A percentile compares a stretch with the other conserved stretches of the same genome.
These are phyloP conservation scores for Chlorella sp. DNA, from an alignment of 139 green algal genomes.

Conservation along the genomic window DNA sequence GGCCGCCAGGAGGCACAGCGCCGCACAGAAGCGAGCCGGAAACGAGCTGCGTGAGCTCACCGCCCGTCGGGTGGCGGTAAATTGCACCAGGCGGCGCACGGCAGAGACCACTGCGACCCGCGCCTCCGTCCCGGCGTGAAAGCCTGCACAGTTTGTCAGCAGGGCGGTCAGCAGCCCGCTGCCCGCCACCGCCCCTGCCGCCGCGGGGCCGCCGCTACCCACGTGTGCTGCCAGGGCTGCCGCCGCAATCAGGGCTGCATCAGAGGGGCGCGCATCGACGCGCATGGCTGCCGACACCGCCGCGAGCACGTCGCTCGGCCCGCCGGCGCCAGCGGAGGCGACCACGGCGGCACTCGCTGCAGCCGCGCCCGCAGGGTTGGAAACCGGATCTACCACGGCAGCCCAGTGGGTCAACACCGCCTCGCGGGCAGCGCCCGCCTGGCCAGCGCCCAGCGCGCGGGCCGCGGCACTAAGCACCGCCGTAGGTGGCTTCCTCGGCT, in stretches of 20 bases:
- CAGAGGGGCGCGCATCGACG: not conserved
- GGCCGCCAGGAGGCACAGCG: not conserved
- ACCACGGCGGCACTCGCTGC: not conserved
- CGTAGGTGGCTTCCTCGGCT: no score
- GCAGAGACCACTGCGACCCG: not conserved
- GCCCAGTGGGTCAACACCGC: not conserved
- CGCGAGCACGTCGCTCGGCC: not conserved
- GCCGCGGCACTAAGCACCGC: no score
- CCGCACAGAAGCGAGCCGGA: not conserved
- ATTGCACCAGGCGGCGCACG: not conserved
- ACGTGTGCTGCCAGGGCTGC: not conserved
- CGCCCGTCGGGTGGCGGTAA: not conserved
- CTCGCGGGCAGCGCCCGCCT: not conserved
- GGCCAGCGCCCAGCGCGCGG: no score
- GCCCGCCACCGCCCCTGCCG: not conserved
- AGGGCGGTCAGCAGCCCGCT: not conserved
- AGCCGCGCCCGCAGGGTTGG: no score
- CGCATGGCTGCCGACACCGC: not conserved
- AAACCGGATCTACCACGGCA: not conserved
- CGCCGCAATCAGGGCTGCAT: not conserved
- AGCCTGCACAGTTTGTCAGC: constrained; percentile 4
- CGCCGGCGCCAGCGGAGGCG: not conserved
- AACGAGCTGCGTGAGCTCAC: not conserved
- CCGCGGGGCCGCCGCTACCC: not conserved
- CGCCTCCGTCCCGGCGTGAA: not conserved